These are phyloP conservation scores for Limnanthes douglasii DNA, from an alignment of 345 rosid species.

Conservation along the genomic window DNA sequence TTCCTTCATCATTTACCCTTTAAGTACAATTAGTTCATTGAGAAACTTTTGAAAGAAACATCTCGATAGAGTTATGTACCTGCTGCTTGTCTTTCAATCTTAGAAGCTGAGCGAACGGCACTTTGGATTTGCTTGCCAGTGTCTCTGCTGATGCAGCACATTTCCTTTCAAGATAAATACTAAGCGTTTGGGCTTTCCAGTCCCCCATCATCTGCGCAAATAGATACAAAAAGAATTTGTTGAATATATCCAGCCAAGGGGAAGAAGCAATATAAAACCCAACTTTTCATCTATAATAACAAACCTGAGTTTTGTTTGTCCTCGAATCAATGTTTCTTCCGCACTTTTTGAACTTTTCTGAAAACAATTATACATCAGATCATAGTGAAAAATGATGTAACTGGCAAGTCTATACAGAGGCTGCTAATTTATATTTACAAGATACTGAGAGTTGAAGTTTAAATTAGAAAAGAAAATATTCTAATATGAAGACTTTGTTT, in stretches of 20 bases:
- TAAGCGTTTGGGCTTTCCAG: no score
- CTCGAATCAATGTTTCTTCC: conserved; percentile 61
- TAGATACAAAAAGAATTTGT: conserved; percentile 8
- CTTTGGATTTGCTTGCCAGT: conserved; percentile 86
- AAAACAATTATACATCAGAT: conserved; percentile 1
- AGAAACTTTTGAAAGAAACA: not conserved
- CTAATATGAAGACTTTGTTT: no score
- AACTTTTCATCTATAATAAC: conserved; percentile 8
- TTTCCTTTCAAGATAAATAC: no score
- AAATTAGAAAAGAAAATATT: no score
- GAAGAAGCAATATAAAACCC: conserved; percentile 1
- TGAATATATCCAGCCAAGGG: conserved; percentile 2
- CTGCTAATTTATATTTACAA: no score
- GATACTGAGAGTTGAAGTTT: no score
- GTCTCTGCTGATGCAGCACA: no score
- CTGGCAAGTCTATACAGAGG: no score
- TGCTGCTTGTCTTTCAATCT: conserved; percentile 78
- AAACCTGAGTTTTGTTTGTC: conserved; percentile 83
- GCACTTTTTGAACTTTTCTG: conserved; percentile 61
- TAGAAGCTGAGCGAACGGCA: conserved; percentile 50
- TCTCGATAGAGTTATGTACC: conserved; percentile 36
- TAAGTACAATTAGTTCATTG: conserved; percentile 2
- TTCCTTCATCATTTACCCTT: not conserved
- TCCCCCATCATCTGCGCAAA: no score
- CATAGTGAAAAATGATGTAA: conserved; percentile 1